Conservation (phyloP, 169 alveolate species). For the Eimeria necatrix region DNA sequence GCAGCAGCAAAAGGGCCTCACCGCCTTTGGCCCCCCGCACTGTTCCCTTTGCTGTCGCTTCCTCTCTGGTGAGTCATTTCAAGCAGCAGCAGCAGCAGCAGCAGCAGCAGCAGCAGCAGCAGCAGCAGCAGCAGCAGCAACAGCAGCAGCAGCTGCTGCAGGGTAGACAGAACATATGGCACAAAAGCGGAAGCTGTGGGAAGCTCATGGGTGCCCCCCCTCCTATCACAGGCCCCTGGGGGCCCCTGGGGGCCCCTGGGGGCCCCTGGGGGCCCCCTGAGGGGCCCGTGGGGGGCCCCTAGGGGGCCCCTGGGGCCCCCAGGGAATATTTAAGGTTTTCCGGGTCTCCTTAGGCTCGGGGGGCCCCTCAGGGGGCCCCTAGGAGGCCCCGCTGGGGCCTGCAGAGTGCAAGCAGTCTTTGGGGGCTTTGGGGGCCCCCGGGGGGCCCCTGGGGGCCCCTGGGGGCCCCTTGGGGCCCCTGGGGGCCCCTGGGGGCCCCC, state of each 20-base stretch:
- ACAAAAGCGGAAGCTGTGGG: background rate
- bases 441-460: background rate
- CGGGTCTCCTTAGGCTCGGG: too few relatives aligned
- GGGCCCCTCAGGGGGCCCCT: too few relatives aligned
- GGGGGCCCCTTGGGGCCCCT: background rate
- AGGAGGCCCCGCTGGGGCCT: too few relatives aligned
- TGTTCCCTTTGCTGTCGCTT: background rate
- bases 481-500: background rate
- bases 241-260: background rate
- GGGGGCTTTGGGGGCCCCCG: conserved; percentile 8
- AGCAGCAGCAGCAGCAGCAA: too few relatives aligned
- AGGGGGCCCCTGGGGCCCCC: too few relatives aligned
- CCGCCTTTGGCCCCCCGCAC: background rate
- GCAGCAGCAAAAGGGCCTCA: too few relatives aligned
- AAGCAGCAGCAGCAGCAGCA: background rate
- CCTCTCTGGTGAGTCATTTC: background rate
- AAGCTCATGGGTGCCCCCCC: background rate
- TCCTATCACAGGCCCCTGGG: background rate
- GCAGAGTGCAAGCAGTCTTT: background rate
- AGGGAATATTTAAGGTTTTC: too few relatives aligned
- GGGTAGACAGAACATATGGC: background rate
- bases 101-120: too few relatives aligned
- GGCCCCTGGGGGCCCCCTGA: too few relatives aligned
- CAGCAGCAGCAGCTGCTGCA: too few relatives aligned
- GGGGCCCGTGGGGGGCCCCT: too few relatives aligned